Percentiles rank a stretch among this genome's conserved stretches.
phyloP scores from a whole-genome alignment of 768 basidiomycete genomes.

The Suillus tomentosus region DNA sequence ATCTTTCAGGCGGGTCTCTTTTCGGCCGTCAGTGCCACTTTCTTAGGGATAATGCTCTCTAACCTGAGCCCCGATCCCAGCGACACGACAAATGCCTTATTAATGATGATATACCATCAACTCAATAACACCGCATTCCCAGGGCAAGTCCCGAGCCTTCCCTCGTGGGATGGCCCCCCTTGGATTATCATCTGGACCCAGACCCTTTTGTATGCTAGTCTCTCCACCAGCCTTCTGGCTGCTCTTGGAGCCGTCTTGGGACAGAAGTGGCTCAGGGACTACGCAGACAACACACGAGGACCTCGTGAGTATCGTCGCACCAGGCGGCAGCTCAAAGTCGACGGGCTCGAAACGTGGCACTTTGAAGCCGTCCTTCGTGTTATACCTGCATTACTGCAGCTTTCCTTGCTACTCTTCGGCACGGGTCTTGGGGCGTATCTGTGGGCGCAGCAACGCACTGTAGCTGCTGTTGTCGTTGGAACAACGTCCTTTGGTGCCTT shows the following conservation, averaged over 20 bases:
- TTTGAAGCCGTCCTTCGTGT: constrained; percentile 11
- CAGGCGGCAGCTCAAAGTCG: background rate
- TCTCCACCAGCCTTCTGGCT: constrained; percentile 15
- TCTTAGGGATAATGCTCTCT: constrained; percentile 13
- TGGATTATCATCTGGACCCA: constrained; percentile 12
- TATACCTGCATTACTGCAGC: constrained; percentile 15
- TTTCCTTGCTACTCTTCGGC: constrained; percentile 16
- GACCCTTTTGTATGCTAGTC: constrained; percentile 17
- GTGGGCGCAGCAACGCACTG: constrained; percentile 5
- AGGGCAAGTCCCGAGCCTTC: constrained; percentile 8
- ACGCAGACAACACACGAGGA: background rate
- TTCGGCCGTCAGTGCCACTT: constrained; percentile 17
- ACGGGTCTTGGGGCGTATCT: constrained; percentile 14
- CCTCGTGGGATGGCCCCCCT: constrained; percentile 14
- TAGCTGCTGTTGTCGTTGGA: constrained; percentile 5
- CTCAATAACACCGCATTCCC: constrained; percentile 8
- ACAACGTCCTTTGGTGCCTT: background rate
- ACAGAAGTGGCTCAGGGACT: constrained; percentile 14
- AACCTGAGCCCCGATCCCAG: constrained; percentile 13
- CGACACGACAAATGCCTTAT: constrained; percentile 16
- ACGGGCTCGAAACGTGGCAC: constrained; percentile 3
- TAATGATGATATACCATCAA: constrained; percentile 15
- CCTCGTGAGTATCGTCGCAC: background rate
- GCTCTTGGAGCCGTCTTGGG: constrained; percentile 18
- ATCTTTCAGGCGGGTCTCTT: constrained; percentile 19